Conservation (phyloP, 345 rosid genomes). For the Psidium guajava region DNA sequence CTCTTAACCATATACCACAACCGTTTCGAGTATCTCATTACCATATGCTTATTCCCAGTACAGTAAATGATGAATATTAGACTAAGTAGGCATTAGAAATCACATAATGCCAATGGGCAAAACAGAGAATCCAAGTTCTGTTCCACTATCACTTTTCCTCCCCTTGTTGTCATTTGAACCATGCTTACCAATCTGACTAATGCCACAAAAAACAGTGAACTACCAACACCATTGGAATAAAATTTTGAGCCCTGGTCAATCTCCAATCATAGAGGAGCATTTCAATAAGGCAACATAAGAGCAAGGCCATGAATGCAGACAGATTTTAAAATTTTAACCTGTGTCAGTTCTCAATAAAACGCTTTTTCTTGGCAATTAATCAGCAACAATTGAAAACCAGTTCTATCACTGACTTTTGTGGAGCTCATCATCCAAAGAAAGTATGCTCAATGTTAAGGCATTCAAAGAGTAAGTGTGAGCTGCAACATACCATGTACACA, state of each 20-base stretch:
- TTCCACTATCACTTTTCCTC: not conserved
- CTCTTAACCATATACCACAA: not conserved
- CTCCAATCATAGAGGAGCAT: not conserved
- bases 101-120: not conserved
- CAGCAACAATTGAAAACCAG: not conserved
- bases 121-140: not conserved
- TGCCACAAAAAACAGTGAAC: not conserved
- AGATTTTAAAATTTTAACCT: not conserved
- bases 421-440: not conserved
- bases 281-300: not conserved
- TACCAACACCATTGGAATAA: not conserved
- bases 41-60: not conserved
- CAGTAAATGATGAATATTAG: not conserved
- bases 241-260: not conserved
- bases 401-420: not conserved
- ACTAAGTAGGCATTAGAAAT: not conserved
- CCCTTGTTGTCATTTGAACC: not conserved
- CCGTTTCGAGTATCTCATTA: not conserved
- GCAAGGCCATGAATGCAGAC: not conserved
- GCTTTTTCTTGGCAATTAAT: not conserved
- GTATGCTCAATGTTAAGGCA: not conserved
- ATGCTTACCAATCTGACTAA: not conserved
- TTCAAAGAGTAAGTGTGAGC: not conserved
- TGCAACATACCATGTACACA: slow-evolving; percentile 44
- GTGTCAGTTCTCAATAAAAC: not conserved